Evolutionary conservation across 1,284 basidiomycete species (phyloP), one percentile per base, ranked within the genome.

Genomic region (Cerrena zonata): DNA sequence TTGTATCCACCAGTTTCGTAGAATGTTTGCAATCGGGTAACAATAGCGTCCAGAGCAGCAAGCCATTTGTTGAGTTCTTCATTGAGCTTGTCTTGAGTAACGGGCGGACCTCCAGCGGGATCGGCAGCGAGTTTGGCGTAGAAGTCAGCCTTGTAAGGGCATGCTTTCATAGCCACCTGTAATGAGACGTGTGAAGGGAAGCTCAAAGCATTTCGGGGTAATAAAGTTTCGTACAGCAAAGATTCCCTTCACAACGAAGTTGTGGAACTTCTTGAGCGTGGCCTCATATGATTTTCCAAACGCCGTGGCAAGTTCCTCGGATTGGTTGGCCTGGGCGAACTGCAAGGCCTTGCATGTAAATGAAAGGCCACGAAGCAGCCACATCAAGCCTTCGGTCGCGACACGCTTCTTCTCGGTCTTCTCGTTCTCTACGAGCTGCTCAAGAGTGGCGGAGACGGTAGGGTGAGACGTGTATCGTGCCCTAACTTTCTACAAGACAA

Each of bases 111-210:
- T 1, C 82, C 80, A 10, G 67, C 68, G 24, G 82, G 79, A 57
- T 87, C 85, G 4, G 82, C 75, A 19, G 90, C 90, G 44, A 99
- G 81, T 69, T 96, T 97, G 43, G 76, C 74, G 69, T 94, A 97
- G 70, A 99, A 95, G 59, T 86, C 86, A 15, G 77, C 80, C 53
- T 94, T 89, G 70, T 91, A 91, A 0, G 95, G 95, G 73, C 94
- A 97, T 0, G 94, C 93, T 64, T 89, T 96, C 91, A 99, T 93
- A 4, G 95, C 95, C 43, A 94, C 80, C 90, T 94, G 63, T 46
- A 13, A 41, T 54, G 36, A 57, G 49, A 15, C n/a, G 11, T 15
- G 22, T n/a, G n/a, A n/a, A n/a, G n/a, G n/a, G n/a, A n/a, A n/a
- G n/a, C n/a, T n/a, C n/a, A n/a, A n/a, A n/a, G n/a, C n/a, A n/a